Conservation (phyloP, 108 stramenopile species). For the Skeletonema potamos region DNA sequence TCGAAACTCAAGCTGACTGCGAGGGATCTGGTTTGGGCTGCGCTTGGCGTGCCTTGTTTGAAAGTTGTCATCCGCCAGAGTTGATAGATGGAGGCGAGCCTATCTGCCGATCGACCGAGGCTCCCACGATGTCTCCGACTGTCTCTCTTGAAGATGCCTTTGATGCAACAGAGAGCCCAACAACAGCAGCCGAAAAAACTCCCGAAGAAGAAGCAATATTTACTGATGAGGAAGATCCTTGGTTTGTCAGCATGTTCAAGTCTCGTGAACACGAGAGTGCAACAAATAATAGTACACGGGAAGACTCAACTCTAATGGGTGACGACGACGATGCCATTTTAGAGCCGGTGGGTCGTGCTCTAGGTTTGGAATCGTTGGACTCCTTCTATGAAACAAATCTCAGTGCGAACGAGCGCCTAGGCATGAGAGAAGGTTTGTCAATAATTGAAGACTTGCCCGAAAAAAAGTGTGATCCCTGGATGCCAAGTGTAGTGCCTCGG, state of each 20-base stretch:
- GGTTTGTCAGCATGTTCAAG: constrained; percentile 54
- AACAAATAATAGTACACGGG: constrained; percentile 10
- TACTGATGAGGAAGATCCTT: constrained; percentile 16
- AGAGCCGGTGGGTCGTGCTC: constrained; percentile 1
- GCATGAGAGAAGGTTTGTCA: background rate
- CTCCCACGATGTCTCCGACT: constrained; percentile 56
- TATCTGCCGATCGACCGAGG: constrained; percentile 51
- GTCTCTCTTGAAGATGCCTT: constrained; percentile 29
- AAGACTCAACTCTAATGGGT: constrained; percentile 11
- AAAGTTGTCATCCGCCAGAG: constrained; percentile 56
- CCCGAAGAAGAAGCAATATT: background rate
- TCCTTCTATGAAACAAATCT: constrained; percentile 31
- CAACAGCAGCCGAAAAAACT: constrained; percentile 2
- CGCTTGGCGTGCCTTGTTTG: constrained; percentile 23
- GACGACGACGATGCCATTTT: constrained; percentile 43
- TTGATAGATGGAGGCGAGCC: constrained; percentile 59
- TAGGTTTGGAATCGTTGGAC: constrained; percentile 22
- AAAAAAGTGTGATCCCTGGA: constrained; percentile 40
- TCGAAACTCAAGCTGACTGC: constrained; percentile 53
- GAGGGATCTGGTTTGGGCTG: constrained; percentile 40
- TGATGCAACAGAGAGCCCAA: constrained; percentile 48
- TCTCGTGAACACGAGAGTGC: constrained; percentile 38
- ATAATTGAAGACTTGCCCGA: constrained; percentile 2
- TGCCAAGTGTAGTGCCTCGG: constrained; percentile 40
- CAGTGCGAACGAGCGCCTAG: constrained; percentile 13